Conservation (phyloP, 2,329 filamentous ascomycete genomes). For the Botrytis paeoniae region DNA sequence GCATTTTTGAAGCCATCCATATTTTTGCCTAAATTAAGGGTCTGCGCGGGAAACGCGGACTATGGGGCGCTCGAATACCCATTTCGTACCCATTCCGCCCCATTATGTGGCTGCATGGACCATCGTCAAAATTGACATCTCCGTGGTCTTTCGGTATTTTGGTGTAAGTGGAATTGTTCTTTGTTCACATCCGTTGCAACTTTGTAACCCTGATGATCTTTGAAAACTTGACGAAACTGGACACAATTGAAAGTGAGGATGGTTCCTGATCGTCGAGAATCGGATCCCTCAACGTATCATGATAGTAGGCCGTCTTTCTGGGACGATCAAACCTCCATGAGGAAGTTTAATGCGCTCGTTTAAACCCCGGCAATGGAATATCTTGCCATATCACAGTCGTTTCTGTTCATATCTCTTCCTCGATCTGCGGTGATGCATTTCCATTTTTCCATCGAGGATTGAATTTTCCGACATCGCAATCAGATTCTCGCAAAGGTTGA, state of each 20-base stretch:
- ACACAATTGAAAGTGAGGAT: background rate
- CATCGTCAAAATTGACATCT: constrained; percentile 13
- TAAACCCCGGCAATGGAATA: background rate
- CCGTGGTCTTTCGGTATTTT: background rate
- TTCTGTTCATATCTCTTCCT: background rate
- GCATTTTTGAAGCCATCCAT: background rate
- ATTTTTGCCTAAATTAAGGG: constrained; percentile 11
- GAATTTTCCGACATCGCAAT: background rate
- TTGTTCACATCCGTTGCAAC: background rate
- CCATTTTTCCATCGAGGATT: background rate
- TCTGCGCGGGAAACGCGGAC: constrained; percentile 12
- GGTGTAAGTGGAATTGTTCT: background rate
- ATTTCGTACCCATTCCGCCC: constrained; percentile 6
- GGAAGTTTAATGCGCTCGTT: constrained; percentile 1
- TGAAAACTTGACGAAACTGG: background rate
- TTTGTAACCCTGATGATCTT: background rate
- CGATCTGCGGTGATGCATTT: background rate
- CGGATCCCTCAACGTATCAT: background rate
- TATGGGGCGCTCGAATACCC: background rate
- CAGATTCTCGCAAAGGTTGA: background rate
- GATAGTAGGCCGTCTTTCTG: background rate
- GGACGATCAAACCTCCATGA: constrained; percentile 1
- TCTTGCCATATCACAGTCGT: background rate
- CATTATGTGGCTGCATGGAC: background rate
- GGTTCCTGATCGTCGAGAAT: background rate